A percentile compares a stretch with the other conserved stretches of the same genome.
Evolutionary conservation across 768 basidiomycete genomes (phyloP).

Genomic region (Gelatoporia subvermispora): DNA sequence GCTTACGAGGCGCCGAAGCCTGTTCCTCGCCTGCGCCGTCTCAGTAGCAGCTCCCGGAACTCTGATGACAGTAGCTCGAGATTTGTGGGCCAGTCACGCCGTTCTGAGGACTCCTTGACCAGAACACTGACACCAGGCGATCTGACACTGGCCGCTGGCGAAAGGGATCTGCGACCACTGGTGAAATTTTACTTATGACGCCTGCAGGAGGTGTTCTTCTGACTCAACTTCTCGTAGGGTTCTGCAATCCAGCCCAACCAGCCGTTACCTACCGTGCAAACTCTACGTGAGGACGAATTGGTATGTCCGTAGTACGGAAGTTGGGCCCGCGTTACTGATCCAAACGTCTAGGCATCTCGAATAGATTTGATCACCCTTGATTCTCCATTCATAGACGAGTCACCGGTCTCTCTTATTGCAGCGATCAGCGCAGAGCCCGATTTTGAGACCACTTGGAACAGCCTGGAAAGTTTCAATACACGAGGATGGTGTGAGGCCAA

Average conservation of each 20-base stretch:
- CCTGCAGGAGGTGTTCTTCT: neutral
- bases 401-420: constrained; percentile 12
- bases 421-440: constrained; percentile 23
- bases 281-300: constrained; percentile 13
- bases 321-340: neutral
- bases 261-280: constrained; percentile 11
- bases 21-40: constrained; percentile 38
- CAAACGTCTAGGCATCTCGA: constrained; percentile 25
- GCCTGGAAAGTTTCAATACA: constrained; percentile 32
- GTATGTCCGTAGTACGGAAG: neutral
- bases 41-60: constrained; percentile 31
- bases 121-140: constrained; percentile 39
- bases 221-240: constrained; percentile 14
- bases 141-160: constrained; percentile 36
- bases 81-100: constrained; percentile 19
- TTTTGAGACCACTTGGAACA: constrained; percentile 58
- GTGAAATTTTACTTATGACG: constrained; percentile 13
- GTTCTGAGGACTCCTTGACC: constrained; percentile 17
- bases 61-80: constrained; percentile 33
- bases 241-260: constrained; percentile 6
- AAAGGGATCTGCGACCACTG: constrained; percentile 26
- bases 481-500: constrained; percentile 70
- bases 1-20: constrained; percentile 64
- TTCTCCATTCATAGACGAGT: constrained; percentile 59
- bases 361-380: constrained; percentile 72